These are phyloP conservation scores for Parsonsia alboflavescens DNA, from an alignment of 257 asterid genomes.

Conservation along the genomic window DNA sequence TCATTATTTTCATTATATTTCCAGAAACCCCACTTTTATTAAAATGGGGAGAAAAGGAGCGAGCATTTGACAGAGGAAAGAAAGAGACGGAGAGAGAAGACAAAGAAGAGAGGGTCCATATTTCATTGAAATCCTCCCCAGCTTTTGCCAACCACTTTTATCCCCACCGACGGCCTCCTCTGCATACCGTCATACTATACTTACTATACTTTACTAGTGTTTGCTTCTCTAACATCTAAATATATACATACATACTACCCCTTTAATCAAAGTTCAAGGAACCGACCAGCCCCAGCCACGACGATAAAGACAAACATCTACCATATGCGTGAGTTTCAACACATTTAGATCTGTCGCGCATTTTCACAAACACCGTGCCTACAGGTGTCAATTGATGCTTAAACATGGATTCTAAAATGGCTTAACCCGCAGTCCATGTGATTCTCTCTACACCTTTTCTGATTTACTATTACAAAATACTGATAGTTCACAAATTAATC, in stretches of 20 bases:
- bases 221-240: neutral
- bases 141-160: neutral
- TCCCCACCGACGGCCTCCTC: neutral
- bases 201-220: no score
- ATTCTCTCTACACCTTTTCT: neutral
- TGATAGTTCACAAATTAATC: neutral
- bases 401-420: neutral
- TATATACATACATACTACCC: no score
- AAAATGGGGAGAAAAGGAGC: neutral
- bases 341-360: slow-evolving; percentile 7
- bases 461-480: neutral
- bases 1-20: neutral
- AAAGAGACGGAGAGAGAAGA: no score
- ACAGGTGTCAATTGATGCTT: neutral
- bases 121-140: neutral
- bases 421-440: neutral
- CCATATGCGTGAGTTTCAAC: neutral
- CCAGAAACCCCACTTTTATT: slow-evolving; percentile 3
- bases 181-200: no score
- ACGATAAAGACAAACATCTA: slow-evolving; percentile 7
- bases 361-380: slow-evolving; percentile 1
- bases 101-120: neutral
- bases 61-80: neutral
- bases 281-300: neutral
- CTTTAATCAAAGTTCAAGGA: neutral